These are phyloP conservation scores for Didymosphaeria variabile DNA, from an alignment of 2,329 filamentous ascomycete species.

Conservation along the genomic window DNA sequence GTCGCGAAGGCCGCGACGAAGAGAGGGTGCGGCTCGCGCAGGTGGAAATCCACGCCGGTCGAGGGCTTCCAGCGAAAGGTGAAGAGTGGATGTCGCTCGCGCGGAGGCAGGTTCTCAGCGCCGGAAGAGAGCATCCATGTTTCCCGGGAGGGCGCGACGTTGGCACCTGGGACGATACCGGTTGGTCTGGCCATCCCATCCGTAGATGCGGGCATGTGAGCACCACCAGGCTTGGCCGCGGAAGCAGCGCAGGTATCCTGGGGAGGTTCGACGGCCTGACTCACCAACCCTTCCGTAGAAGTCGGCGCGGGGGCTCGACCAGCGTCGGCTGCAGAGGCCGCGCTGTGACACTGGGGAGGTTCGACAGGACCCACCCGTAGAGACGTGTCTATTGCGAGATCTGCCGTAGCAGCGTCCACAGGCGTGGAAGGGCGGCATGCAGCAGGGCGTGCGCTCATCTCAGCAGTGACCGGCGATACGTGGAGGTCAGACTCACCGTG, in stretches of 20 bases:
- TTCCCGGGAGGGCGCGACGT: neutral
- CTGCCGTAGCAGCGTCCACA: conserved; percentile 9
- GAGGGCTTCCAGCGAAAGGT: neutral
- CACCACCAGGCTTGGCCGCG: neutral
- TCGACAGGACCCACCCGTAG: neutral
- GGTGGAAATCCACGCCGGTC: neutral
- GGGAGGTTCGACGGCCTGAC: conserved; percentile 4
- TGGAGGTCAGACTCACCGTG: conserved; percentile 5
- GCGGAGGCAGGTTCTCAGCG: neutral
- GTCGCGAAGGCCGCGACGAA: neutral
- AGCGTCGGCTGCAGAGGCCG: conserved; percentile 1
- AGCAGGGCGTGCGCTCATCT: conserved; percentile 2
- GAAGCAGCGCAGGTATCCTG: neutral
- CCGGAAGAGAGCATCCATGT: conserved; percentile 4
- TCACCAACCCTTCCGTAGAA: conserved; percentile 11
- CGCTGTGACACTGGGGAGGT: conserved; percentile 1
- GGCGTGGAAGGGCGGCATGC: conserved; percentile 2
- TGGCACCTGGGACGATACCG: neutral
- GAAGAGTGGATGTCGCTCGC: neutral
- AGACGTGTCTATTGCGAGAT: conserved; percentile 8
- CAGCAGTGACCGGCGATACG: neutral
- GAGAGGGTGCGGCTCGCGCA: neutral
- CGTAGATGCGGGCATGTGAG: conserved; percentile 4
- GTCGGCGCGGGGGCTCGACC: conserved; percentile 3
- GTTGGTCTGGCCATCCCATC: conserved; percentile 7